Base-by-base conservation (phyloP, 345 rosid genomes). In the Heritiera littoralis region DNA sequence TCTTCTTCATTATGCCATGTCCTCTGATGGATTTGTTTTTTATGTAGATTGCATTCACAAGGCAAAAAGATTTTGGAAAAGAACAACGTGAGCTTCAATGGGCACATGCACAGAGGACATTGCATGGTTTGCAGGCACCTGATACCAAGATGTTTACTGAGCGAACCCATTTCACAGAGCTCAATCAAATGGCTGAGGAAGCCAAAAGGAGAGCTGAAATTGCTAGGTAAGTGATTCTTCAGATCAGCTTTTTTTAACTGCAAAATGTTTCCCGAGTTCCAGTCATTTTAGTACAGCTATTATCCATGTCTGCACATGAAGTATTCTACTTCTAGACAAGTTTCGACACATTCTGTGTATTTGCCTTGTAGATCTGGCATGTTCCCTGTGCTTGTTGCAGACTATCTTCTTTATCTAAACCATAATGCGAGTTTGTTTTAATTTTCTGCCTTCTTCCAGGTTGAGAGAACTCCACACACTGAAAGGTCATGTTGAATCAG, bases 161-260 rank as follows among this genome's bases (percentile, higher is more conserved):
- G 75, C 84, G 94, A 68, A 78, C 93, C 71, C 95, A 90, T 90
- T 88, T 88, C 86, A 89, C 87, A 0, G 99, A 96, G 81, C 99
- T 96, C 65, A 92, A 92, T 76, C 93, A 96, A 56, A 94, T 96
- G 89, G 96, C 99, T 12, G 98, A 94, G 82, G 99, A 96, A 85
- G 99, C 99, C 48, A 96, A 92, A 86, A 87, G 98, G 83, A 90
- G 98, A 85, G 98, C 99, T 35, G 99, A 96, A 86, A 96, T 96
- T 66, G 97, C 98, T 12, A 90, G 99, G 98, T 96, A 83, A 56
- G 70, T 30, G 49, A 11, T 64, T 63, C 14, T 56, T 54, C 6
- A 60, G 23, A 9, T 20, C 15, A 8, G 66, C 65, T 28, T 17
- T 9, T n/a, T 49, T 48, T 2, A 32, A 14, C 20, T 65, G 43